Evolutionary conservation across 192 early-diverging fungal genomes (phyloP), one percentile per base, ranked within the genome.

Genomic region (Rhizoclosmatium sp.): DNA sequence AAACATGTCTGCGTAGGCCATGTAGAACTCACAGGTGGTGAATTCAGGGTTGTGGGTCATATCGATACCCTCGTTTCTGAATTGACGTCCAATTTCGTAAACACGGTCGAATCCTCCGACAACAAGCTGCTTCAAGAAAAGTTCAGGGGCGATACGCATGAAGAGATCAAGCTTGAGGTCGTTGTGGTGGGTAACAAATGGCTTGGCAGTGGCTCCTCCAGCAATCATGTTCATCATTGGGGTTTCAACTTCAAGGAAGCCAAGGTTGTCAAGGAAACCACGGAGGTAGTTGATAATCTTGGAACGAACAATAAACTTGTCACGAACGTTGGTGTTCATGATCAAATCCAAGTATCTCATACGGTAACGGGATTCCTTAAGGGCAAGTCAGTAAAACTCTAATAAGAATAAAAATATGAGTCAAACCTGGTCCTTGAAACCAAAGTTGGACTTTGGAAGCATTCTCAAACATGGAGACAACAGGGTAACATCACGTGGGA

Each of bases 31-130:
- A 85, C 94, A 95, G 39, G 96, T 98, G 58, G 98, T 98, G 88
- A 99, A 98, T 86, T 99, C 98, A 71, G 98, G 98, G 89, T 99
- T 99, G 91, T 99, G 98, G 48, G 97, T 98, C 81, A 97, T 84
- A 83, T 99, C 98, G 78, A 99, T 99, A 56, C 91, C 90, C 83
- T 99, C 98, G 87, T 99, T 99, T 81, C 98, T 93, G 94, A 99
- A 99, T 87, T 98, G 97, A 71, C 96, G 94, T 66, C 98, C 98
- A 80, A 99, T 96, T 87, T 99, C 98, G 78, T 98, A 99, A 4
- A 99, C 97, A 80, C 97, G 95, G 84, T 99, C 98, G 42, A 99
- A 81, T 59, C 98, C 98, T 78, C 98, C 98, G 51, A 99, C 98
- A 41, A 97, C 93, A 67, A 99, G 90, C 95, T 94, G 94, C 93